A percentile compares a stretch with the other conserved stretches of the same genome.
phyloP scores from a whole-genome alignment of 1,284 basidiomycete genomes.

The Ustilago crameri region DNA sequence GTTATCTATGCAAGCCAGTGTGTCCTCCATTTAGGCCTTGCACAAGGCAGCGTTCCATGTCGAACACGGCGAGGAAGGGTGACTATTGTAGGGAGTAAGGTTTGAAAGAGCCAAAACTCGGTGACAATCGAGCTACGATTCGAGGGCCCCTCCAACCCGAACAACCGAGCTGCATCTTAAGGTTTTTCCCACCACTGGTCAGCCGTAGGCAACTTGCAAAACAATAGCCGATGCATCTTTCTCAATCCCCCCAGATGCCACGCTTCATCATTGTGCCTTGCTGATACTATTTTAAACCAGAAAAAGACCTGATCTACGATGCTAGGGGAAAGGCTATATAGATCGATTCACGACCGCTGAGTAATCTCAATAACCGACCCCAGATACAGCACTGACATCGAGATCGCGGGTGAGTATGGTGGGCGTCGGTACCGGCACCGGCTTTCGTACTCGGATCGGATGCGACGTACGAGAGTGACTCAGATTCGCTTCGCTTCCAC shows the following conservation, averaged over 20 bases:
- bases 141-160: neutral
- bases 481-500: too few species aligned
- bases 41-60: neutral
- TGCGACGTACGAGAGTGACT: too few species aligned
- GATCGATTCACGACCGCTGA: neutral
- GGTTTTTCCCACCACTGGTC: neutral
- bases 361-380: neutral
- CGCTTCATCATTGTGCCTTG: constrained; percentile 4
- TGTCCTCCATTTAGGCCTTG: too few species aligned
- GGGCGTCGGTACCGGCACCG: too few species aligned
- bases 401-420: too few species aligned
- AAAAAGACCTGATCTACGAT: neutral
- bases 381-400: too few species aligned
- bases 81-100: neutral
- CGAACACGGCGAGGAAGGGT: neutral
- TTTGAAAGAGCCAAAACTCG: neutral
- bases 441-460: too few species aligned
- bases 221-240: neutral
- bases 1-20: too few species aligned
- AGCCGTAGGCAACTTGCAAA: neutral
- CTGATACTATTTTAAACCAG: neutral
- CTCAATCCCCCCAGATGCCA: neutral
- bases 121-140: neutral
- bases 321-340: neutral
- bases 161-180: constrained; percentile 1